Evolutionary conservation across 805 yeast genomes (phyloP), one percentile per base, ranked within the genome.

Genomic region (Sugiyamaella boreocaroliniensis): DNA sequence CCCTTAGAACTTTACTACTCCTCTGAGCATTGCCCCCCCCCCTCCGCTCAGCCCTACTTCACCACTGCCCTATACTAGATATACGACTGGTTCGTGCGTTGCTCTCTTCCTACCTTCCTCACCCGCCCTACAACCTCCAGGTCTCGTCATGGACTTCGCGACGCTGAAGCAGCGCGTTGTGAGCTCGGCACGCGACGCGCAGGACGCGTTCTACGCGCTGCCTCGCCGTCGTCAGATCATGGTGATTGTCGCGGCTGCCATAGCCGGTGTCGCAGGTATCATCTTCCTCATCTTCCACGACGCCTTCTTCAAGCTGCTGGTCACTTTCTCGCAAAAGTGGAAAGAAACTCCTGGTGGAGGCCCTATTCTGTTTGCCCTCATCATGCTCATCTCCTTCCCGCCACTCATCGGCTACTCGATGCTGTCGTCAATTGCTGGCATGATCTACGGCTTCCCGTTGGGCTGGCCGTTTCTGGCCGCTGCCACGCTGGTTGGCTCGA

Each of bases 361-460:
- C 57, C 53, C 70, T 2, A 54, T 72, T 2, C 58, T 90, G 53
- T 77, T 82, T 49, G 15, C 68, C 3, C 65, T 83, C 45, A 68
- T 89, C 2, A 78, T 84, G 58, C 26, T 76, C 1, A 89, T 90
- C 4, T 82, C 93, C 0, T 90, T 92, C 72, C 98, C 99, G 1
- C 99, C 98, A 1, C 58, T 92, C 59, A 68, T 89, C 34, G 99
- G 99, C 1, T 90, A 83, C 69, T 77, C 92, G 4, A 75, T 83
- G 18, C 67, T 86, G 16, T 76, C 85, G 16, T 76, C 85, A 46
- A 64, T 84, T 14, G 73, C 82, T 4, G 99, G 98, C 1, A 81
- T 89, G 78, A 77, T 85, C 8, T 93, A 83, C 66, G 98, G 97
- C 1, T 77, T 88, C 55, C 75, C 82, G 11, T 65, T 73, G 44